Base-by-base conservation (phyloP, 2,329 filamentous ascomycete genomes). In the Fusarium sp. region DNA sequence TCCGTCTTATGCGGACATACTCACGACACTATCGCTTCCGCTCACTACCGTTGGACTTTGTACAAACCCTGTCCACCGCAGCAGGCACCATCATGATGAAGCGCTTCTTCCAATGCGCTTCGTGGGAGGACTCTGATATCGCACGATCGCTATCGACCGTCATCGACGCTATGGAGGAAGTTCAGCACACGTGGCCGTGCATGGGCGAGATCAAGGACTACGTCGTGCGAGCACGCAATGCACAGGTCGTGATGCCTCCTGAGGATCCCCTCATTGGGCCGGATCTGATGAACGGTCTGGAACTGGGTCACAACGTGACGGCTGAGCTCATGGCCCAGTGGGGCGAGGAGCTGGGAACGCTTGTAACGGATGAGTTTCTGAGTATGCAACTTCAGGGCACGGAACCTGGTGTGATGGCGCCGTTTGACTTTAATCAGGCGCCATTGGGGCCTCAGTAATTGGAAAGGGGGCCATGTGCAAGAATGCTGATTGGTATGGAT, bases 131-230 rank as follows among this genome's bases (percentile, higher is more conserved):
- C 61, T 71, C 75, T 0, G 78, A 85, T 49, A 84, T 90, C 28
- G 81, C 86, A 1, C 79, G 78, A 28, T 82, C 84, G 18, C 77
- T 90, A 24, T 82, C 83, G 10, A 79, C 83, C 17, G 79, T 83
- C n/a, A 74, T 83, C 1, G 82, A 86, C 6, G 83, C 84, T 36
- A 84, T 88, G 65, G 79, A 85, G 34, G 79, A 81, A n/a, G 84
- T 89, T 34, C 79, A 88, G 31, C 79, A 83, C 40, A 83, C 82
- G 9, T 85, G 81, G 80, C 81, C 82, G 7, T 84, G 82, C 66
- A 79, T 84, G 33, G 75, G 74, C 26, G 82, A 84, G 65, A 80
- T 85, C 57, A 75, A 74, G 31, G 79, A 81, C 50, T 75, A 75
- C 40, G 66, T 79, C 43, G 56, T 77, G 42, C 71, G 76, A 40